These are phyloP conservation scores for Talaromyces atroroseus DNA, from an alignment of 2,329 filamentous ascomycete genomes.

Conservation along the genomic window DNA sequence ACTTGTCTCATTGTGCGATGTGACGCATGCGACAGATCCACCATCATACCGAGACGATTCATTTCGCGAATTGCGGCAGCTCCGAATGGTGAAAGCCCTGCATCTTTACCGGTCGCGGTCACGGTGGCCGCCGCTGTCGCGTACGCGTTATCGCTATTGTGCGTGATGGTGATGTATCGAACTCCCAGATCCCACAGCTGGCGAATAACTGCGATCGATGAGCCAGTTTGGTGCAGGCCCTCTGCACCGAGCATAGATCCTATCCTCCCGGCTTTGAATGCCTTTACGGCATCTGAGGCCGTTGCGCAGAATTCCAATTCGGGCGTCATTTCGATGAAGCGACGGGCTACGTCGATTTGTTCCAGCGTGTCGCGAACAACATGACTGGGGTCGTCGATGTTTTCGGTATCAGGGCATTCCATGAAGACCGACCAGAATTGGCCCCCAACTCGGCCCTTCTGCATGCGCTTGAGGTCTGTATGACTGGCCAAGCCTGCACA, in stretches of 20 bases:
- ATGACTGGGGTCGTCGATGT: conserved; percentile 17
- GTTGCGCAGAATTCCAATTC: conserved; percentile 14
- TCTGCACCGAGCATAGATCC: conserved; percentile 17
- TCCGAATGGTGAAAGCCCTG: conserved; percentile 20
- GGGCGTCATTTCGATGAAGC: conserved; percentile 15
- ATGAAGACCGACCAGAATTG: conserved; percentile 29
- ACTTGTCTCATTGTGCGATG: conserved; percentile 10
- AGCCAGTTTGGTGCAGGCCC: conserved; percentile 17
- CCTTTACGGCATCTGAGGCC: conserved; percentile 10
- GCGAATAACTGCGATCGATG: conserved; percentile 19
- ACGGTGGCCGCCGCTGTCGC: conserved; percentile 21
- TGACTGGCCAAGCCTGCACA: conserved; percentile 18
- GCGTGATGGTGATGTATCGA: conserved; percentile 8
- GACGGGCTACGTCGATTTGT: conserved; percentile 21
- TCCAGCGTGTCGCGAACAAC: conserved; percentile 21
- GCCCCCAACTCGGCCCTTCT: conserved; percentile 24
- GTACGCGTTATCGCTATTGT: conserved; percentile 21
- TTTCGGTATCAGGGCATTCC: conserved; percentile 17
- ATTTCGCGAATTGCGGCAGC: conserved; percentile 22
- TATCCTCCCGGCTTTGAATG: conserved; percentile 16
- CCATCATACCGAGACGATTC: conserved; percentile 27
- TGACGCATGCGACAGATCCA: conserved; percentile 24
- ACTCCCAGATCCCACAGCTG: conserved; percentile 17
- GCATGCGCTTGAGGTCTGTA: conserved; percentile 23
- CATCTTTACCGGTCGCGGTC: conserved; percentile 15